Evolutionary conservation across 352 stramenopile genomes (phyloP).

Genomic region (Phytopythium sindhum): DNA sequence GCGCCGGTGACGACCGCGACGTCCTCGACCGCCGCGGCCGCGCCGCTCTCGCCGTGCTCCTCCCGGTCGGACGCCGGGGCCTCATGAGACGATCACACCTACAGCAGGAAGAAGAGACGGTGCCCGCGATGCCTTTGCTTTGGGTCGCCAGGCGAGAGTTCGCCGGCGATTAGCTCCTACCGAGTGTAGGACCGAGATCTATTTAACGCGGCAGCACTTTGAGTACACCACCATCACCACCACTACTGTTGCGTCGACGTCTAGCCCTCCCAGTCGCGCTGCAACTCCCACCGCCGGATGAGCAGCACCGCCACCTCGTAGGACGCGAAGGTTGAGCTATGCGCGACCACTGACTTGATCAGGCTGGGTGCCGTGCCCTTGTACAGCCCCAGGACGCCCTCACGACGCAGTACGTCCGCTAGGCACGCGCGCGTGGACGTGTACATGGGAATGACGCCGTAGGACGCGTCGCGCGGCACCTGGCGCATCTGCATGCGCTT

Average conservation of each 20-base stretch:
- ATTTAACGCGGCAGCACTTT: slow-evolving; percentile 20
- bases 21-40: slow-evolving; percentile 17
- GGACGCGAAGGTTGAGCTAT: slow-evolving; percentile 73
- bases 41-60: slow-evolving; percentile 15
- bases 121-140: background rate
- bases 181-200: slow-evolving; percentile 13
- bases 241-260: background rate
- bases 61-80: background rate
- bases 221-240: background rate
- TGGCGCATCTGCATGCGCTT: slow-evolving; percentile 93
- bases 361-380: slow-evolving; percentile 78
- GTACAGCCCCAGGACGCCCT: slow-evolving; percentile 74
- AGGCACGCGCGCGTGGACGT: slow-evolving; percentile 57
- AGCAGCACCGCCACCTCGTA: slow-evolving; percentile 61
- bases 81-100: background rate
- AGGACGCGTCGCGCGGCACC: slow-evolving; percentile 49
- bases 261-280: slow-evolving; percentile 21
- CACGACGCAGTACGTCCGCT: slow-evolving; percentile 45
- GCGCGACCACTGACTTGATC: slow-evolving; percentile 74
- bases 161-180: too few species aligned
- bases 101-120: background rate
- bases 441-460: slow-evolving; percentile 72
- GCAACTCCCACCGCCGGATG: slow-evolving; percentile 25
- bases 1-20: slow-evolving; percentile 9
- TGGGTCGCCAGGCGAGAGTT: background rate